Base-by-base conservation (phyloP, 2,329 filamentous ascomycete genomes). In the Incumbomyces delicatus region DNA sequence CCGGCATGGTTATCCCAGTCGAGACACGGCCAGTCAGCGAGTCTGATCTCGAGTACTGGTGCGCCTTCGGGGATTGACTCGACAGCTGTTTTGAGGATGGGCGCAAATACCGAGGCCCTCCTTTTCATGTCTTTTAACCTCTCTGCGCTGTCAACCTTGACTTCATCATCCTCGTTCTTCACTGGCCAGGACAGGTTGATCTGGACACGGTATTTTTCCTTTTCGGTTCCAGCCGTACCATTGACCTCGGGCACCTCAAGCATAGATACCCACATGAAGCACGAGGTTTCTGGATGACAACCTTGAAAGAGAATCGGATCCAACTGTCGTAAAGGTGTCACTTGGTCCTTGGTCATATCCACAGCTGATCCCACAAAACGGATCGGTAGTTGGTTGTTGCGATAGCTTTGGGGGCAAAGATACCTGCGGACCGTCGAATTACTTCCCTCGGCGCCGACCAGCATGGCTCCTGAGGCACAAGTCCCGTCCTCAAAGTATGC, bases 111-210 rank as follows among this genome's bases (percentile, higher is more conserved):
- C 1, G 48, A 38, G 0, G 57, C 51, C 6, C 58, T 46, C 17
- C 52, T 54, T 50, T 67, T 69, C 69, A 73, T 71, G 48, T 65
- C 63, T 18, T 51, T 53, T 14, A 72, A 49, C 2, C 66, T 59
- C 22, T 52, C 64, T 12, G 48, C 49, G 38, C 66, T 53, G 0
- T 61, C 61, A 1, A 47, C 33, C 1, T 64, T 61, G 1, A 71
- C 63, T 6, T 64, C 60, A 32, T 65, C 63, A 2, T 52, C 51
- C 2, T 51, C 46, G 3, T 59, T 57, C 36, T 60, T 60, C 7
- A 64, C 60, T 0, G 63, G 60, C 73, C 73, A 76, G 7, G 70
- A 74, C 34, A 73, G 59, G 47, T 66, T 67, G 32, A 76, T 58
- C 50, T 74, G 68, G 1, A 65, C 66, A 35, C 65, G 63, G 49